Conservation (phyloP, 345 rosid genomes). For the Camelina hispida region DNA sequence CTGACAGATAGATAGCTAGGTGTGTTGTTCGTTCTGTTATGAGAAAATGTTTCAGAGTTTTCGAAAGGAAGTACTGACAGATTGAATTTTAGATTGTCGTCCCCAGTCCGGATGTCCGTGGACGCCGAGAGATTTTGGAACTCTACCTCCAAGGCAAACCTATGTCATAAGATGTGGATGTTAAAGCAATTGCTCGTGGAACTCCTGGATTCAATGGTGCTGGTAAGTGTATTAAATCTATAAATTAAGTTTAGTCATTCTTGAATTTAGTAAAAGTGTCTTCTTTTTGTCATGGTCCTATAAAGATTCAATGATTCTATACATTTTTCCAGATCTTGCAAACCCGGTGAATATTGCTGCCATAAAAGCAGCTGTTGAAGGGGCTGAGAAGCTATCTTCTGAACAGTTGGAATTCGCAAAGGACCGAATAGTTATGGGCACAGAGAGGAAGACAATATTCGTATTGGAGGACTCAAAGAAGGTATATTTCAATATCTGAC, state of each 20-base stretch:
- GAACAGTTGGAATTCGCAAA: slow-evolving; percentile 90
- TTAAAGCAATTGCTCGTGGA: slow-evolving; percentile 94
- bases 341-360: slow-evolving; percentile 98
- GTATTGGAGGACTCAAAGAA: slow-evolving; percentile 95
- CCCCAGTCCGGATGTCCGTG: slow-evolving; percentile 91
- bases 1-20: not conserved
- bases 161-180: slow-evolving; percentile 81
- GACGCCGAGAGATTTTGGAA: slow-evolving; percentile 97
- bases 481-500: slow-evolving; percentile 49
- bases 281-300: slow-evolving; percentile 11
- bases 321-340: slow-evolving; percentile 73
- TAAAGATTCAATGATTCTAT: slow-evolving; percentile 14
- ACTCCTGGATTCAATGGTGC: slow-evolving; percentile 99
- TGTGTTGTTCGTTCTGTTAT: slow-evolving; percentile 6
- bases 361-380: slow-evolving; percentile 98
- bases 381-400: slow-evolving; percentile 77
- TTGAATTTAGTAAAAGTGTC: slow-evolving; percentile 4
- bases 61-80: slow-evolving; percentile 41
- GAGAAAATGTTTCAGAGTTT: not conserved
- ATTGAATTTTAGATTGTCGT: slow-evolving; percentile 74
- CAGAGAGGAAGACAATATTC: slow-evolving; percentile 96
- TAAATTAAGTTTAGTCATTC: not conserved
- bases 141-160: slow-evolving; percentile 96
- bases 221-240: slow-evolving; percentile 57
- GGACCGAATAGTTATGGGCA: slow-evolving; percentile 95